Base-by-base conservation (phyloP, 768 basidiomycete genomes). In the Hebeloma cylindrosporum region DNA sequence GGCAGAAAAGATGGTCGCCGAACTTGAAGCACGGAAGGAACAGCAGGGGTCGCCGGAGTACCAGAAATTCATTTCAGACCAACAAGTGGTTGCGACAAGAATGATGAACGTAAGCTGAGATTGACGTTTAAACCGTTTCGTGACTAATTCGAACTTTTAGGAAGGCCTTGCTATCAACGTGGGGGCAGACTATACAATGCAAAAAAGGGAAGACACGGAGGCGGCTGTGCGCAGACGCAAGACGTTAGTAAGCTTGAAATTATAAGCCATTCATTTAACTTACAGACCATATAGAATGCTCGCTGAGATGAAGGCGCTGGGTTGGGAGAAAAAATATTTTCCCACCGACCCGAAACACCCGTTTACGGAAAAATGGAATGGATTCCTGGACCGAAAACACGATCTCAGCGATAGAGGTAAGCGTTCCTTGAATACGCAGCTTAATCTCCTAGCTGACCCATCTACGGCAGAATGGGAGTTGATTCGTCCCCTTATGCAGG, bases 401-500 rank as follows among this genome's bases (percentile, higher is more conserved):
- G 26, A 40, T 3, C n/a, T 40, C 20, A 40, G 18, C 1, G 14
- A 13, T 25, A 1, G 5, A 23, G 17, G 18, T 22, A 3, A 7
- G n/a, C 7, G 2, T 4, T 11, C 13, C 3, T 8, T 32, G n/a
- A n/a, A n/a, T n/a, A n/a, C n/a, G n/a, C n/a, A n/a, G n/a, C n/a
- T n/a, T n/a, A n/a, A n/a, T n/a, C n/a, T n/a, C n/a, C n/a, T n/a
- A n/a, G n/a, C n/a, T n/a, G n/a, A n/a, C n/a, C n/a, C n/a, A n/a
- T 13, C 34, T 34, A 4, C n/a, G 16, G n/a, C 5, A 49, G 48
- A 27, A 31, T 44, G 42, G 30, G 20, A 22, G 14, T 31, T 26
- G 5, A 25, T 40, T 9, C 43, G 37, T 9, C 27, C 43, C 6
- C 14, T 27, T 20, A 20, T 50, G 14, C 10, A 26, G 11, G 4